Conservation (phyloP, 345 rosid species). For the Ricinus communis region DNA sequence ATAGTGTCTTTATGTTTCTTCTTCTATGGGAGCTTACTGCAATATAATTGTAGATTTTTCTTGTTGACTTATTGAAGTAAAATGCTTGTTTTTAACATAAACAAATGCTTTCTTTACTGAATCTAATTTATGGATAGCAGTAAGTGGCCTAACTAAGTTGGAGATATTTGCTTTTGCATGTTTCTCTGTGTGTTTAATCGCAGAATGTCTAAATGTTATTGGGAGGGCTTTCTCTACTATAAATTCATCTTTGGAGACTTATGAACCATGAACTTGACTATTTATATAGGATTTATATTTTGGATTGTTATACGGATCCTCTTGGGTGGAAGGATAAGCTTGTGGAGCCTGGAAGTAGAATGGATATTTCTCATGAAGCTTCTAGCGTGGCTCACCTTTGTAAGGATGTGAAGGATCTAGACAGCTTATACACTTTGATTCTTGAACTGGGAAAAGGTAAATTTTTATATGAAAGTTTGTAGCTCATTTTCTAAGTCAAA, state of each 20-base stretch:
- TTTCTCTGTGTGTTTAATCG: background rate
- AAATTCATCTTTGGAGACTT: conserved; percentile 9
- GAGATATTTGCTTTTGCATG: background rate
- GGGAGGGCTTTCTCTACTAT: background rate
- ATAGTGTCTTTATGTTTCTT: background rate
- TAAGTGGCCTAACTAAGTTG: background rate
- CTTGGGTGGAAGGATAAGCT: conserved; percentile 69
- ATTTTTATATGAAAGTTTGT: background rate
- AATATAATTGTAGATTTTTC: too few species aligned
- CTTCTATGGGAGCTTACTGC: background rate
- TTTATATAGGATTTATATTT: conserved; percentile 57
- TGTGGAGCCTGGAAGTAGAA: conserved; percentile 20
- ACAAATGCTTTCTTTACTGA: too few species aligned
- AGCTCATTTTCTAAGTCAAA: conserved; percentile 1
- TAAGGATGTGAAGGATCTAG: conserved; percentile 62
- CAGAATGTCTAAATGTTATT: background rate
- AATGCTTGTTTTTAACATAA: background rate
- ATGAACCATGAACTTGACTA: background rate
- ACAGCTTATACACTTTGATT: conserved; percentile 51
- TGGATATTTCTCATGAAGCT: conserved; percentile 28
- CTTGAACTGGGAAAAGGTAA: conserved; percentile 74
- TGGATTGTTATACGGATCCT: conserved; percentile 92
- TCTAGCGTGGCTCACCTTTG: conserved; percentile 30
- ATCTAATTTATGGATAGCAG: too few species aligned
- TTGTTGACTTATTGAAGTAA: background rate